A percentile compares a stretch with the other conserved stretches of the same genome.
Conservation (phyloP, 2,329 filamentous ascomycete genomes). For the Penicillium polonicum region DNA sequence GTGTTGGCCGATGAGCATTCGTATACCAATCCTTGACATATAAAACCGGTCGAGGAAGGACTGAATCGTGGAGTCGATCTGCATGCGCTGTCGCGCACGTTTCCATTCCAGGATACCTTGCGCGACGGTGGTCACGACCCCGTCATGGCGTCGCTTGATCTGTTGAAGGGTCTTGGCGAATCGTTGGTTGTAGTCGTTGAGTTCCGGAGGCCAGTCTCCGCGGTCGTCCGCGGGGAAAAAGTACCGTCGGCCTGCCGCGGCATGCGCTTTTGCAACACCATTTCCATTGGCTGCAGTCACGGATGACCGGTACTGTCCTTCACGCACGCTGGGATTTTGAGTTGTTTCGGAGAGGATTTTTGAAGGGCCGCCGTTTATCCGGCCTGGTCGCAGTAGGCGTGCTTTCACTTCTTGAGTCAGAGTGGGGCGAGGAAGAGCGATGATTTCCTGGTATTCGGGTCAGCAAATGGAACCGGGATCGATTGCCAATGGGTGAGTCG, state of each 20-base stretch:
- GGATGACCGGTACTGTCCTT: slow-evolving; percentile 70
- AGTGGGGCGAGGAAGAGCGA: slow-evolving; percentile 73
- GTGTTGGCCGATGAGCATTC: slow-evolving; percentile 98
- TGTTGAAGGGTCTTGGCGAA: slow-evolving; percentile 86
- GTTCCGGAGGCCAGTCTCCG: slow-evolving; percentile 86
- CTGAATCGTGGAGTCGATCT: slow-evolving; percentile 97
- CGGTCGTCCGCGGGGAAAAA: slow-evolving; percentile 89
- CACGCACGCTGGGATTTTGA: slow-evolving; percentile 82
- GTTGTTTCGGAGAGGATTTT: slow-evolving; percentile 78
- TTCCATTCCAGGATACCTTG: slow-evolving; percentile 99
- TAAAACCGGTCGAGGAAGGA: slow-evolving; percentile 98
- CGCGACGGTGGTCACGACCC: slow-evolving; percentile 95
- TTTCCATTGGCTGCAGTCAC: slow-evolving; percentile 46
- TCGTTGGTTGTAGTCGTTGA: slow-evolving; percentile 88
- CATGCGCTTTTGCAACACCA: slow-evolving; percentile 52
- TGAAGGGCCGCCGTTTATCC: slow-evolving; percentile 56
- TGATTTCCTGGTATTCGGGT: slow-evolving; percentile 69
- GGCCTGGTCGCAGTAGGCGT: slow-evolving; percentile 61
- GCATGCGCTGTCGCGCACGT: slow-evolving; percentile 91
- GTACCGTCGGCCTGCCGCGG: slow-evolving; percentile 63
- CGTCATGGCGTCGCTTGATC: slow-evolving; percentile 94
- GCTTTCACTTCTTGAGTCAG: slow-evolving; percentile 74
- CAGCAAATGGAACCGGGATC: slow-evolving; percentile 16
- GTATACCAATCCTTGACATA: slow-evolving; percentile 98
- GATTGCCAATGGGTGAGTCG: background rate